A percentile compares a stretch with the other conserved stretches of the same genome.
These are phyloP conservation scores for Polyporus tsugae DNA, from an alignment of 1,284 basidiomycete species.

Conservation along the genomic window DNA sequence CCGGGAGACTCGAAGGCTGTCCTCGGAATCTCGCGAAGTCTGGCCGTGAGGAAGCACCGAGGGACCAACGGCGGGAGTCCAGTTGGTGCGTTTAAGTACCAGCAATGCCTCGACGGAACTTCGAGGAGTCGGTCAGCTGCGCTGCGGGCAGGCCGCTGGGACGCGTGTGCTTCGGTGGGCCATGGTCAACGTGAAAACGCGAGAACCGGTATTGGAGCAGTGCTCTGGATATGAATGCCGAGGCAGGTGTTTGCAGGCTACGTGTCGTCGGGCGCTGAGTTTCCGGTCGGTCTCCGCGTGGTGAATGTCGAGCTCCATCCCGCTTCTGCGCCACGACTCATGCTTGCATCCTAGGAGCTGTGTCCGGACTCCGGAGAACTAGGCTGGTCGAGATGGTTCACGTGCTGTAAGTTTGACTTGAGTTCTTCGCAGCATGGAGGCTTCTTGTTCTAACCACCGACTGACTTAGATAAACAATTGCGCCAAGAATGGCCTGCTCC, in stretches of 20 bases:
- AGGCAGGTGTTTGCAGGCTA: background rate
- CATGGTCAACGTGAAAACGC: background rate
- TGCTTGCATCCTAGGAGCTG: slow-evolving; percentile 6
- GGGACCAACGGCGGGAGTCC: background rate
- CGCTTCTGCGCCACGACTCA: background rate
- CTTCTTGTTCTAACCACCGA: slow-evolving; percentile 2
- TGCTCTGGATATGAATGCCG: background rate
- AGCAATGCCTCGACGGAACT: background rate
- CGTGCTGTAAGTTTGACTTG: background rate
- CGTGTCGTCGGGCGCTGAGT: background rate
- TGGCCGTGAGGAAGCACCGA: background rate
- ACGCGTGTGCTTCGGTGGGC: background rate
- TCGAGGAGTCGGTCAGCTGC: background rate
- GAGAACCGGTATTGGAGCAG: background rate
- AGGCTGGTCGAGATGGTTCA: background rate
- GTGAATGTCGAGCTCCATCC: background rate
- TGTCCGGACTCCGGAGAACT: background rate
- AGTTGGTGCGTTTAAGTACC: background rate
- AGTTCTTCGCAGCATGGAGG: background rate
- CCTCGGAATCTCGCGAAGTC: background rate
- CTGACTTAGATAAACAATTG: background rate
- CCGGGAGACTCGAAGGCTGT: background rate
- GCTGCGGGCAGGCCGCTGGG: background rate
- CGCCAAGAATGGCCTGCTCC: background rate
- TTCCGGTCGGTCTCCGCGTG: background rate